Base-by-base conservation (phyloP, 495 filamentous ascomycete genomes). In the Hypoxylon rickii region DNA sequence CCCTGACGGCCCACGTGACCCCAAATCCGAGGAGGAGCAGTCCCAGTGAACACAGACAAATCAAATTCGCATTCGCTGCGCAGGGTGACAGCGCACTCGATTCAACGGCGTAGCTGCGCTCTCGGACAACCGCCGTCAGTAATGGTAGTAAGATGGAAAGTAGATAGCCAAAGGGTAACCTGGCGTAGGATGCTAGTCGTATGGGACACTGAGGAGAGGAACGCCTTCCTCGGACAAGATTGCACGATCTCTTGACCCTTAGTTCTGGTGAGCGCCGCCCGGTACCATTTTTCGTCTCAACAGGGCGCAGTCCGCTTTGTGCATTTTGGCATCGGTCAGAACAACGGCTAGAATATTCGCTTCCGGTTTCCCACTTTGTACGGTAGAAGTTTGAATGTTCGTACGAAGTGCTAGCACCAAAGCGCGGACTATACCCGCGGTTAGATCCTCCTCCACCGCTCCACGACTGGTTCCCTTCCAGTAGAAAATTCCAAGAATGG, bases 1-100 rank as follows among this genome's bases (percentile, higher is more conserved):
- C 50, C 21, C 51, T 64, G 4, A 63, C 20, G 17, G 40, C 40
- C 60, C 60, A 63, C n/a, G 61, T 64, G 19, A 26, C 36, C 15
- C 51, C n/a, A 10, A 64, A 60, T 31, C 61, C 61, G 29, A 60
- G 17, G 18, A 55, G 39, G 10, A 55, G 26, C 2, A 55, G 39
- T n/a, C 43, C 13, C 16, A 54, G 32, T 5, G 39, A 55, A 51
- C 38, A 55, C 49, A 49, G 55, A 39, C 51, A 24, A 11, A 47
- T 55, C 17, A 38, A 18, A 8, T 51, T 26, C 6, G 29, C 10
- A n/a, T 37, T 24, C 10, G 24, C 17, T 20, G 19, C 15, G 43
- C 15, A n/a, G 39, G 18, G 4, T 7, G 38, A 33, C 13, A 26
- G 43, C 15, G 20, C 16, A 12, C 13, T n/a, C 17, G 22, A 6